phyloP scores from a whole-genome alignment of 2,329 filamentous ascomycete genomes.

The Monosporascus sp. region DNA sequence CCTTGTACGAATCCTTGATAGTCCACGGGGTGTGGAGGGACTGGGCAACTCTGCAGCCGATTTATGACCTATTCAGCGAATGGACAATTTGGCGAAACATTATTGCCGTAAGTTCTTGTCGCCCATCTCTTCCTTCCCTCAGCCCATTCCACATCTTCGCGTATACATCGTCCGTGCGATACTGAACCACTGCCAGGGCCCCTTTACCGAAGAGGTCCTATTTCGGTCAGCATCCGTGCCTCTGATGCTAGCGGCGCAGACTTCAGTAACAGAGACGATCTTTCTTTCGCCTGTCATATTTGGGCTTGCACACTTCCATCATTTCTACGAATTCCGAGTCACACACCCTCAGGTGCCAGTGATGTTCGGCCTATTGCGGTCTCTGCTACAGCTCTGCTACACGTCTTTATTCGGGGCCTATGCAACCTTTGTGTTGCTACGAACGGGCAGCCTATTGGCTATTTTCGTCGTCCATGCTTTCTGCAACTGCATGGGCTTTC shows the following conservation, averaged over 20 bases:
- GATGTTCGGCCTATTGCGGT: conserved; percentile 60
- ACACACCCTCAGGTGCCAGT: conserved; percentile 68
- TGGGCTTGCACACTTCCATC: conserved; percentile 87
- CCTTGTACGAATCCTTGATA: conserved; percentile 73
- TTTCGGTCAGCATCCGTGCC: conserved; percentile 86
- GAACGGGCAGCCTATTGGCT: conserved; percentile 75
- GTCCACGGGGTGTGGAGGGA: conserved; percentile 65
- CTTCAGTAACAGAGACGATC: conserved; percentile 55
- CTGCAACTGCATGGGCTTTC: conserved; percentile 89
- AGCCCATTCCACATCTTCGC: neutral
- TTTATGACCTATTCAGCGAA: conserved; percentile 59
- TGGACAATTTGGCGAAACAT: conserved; percentile 85
- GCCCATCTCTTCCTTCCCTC: neutral
- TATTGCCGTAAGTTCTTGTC: conserved; percentile 60
- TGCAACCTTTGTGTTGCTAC: conserved; percentile 80
- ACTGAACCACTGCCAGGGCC: conserved; percentile 50
- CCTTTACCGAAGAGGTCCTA: conserved; percentile 86
- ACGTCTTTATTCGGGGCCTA: conserved; percentile 93
- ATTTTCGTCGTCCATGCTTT: conserved; percentile 76
- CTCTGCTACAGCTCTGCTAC: conserved; percentile 79
- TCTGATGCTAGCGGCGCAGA: conserved; percentile 68
- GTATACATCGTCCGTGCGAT: conserved; percentile 6
- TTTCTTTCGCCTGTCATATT: conserved; percentile 86
- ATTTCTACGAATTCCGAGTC: conserved; percentile 90
- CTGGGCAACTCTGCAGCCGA: conserved; percentile 52